Percentiles rank a stretch among this genome's conserved stretches.
These are phyloP conservation scores for Aspergillus vadensis DNA, from an alignment of 2,329 filamentous ascomycete genomes.

Conservation along the genomic window DNA sequence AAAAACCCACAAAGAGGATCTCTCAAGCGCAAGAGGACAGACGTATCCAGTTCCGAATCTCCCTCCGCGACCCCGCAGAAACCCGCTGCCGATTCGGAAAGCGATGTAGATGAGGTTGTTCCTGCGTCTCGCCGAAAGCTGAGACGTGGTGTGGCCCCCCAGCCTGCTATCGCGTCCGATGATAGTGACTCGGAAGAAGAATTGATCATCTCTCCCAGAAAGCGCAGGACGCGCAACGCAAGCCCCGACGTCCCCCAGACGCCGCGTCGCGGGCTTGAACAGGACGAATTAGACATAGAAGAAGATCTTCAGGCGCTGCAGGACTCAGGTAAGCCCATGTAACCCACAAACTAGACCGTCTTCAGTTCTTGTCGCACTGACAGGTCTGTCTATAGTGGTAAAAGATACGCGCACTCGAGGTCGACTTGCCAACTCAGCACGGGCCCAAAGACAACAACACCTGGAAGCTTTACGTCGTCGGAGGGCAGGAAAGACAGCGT, in stretches of 20 bases:
- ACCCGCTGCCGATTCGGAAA: conserved; percentile 21
- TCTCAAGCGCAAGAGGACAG: conserved; percentile 23
- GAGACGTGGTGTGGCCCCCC: conserved; percentile 30
- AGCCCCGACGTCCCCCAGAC: conserved; percentile 24
- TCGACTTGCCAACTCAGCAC: conserved; percentile 40
- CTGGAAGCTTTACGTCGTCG: conserved; percentile 47
- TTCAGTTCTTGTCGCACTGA: neutral
- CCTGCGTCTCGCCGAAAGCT: conserved; percentile 30
- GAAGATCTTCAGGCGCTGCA: conserved; percentile 49
- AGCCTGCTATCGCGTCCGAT: conserved; percentile 28
- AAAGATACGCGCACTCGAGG: conserved; percentile 46
- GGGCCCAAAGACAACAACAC: conserved; percentile 42
- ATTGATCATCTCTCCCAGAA: conserved; percentile 31
- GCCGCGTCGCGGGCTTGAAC: conserved; percentile 27
- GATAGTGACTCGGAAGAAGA: conserved; percentile 35
- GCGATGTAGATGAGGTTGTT: conserved; percentile 32
- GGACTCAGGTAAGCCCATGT: conserved; percentile 41
- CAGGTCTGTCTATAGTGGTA: conserved; percentile 28
- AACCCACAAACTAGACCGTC: neutral
- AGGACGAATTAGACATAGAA: conserved; percentile 46
- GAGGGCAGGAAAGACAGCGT: conserved; percentile 44
- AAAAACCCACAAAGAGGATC: conserved; percentile 9
- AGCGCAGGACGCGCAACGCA: conserved; percentile 23
- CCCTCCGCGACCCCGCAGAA: conserved; percentile 4
- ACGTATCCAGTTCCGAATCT: conserved; percentile 8